Evolutionary conservation across 345 rosid genomes (phyloP).

Genomic region (Eucalyptus caleyi): DNA sequence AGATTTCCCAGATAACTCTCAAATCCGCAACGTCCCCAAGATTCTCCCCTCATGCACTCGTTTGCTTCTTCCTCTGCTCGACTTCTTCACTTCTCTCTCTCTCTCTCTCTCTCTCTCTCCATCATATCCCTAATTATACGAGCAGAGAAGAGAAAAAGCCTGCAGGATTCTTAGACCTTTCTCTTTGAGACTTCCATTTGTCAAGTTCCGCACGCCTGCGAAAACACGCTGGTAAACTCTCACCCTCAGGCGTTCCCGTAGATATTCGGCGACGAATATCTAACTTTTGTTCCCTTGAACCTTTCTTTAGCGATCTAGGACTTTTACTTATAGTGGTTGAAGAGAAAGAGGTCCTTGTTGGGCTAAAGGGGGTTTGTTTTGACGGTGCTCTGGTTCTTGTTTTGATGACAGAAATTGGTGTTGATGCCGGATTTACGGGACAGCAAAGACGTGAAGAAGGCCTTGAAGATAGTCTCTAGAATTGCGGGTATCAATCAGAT

Average conservation of each 20-base stretch:
- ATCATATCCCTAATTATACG: neutral
- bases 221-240: neutral
- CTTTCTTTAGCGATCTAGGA: neutral
- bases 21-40: neutral
- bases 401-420: slow-evolving; percentile 30
- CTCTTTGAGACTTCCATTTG: neutral
- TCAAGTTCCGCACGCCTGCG: neutral
- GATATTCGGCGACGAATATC: too few species aligned
- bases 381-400: neutral
- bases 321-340: neutral
- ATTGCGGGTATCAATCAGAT: slow-evolving; percentile 17
- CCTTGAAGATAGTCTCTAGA: slow-evolving; percentile 2
- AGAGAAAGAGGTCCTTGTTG: neutral
- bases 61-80: neutral
- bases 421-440: neutral
- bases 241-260: neutral
- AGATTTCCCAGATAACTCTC: neutral
- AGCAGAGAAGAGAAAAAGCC: neutral
- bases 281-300: neutral
- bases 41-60: neutral
- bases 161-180: neutral
- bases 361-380: neutral
- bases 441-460: neutral
- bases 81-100: neutral
- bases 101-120: neutral